These are phyloP conservation scores for Onygenales sp. DNA, from an alignment of 2,329 filamentous ascomycete genomes.

Conservation along the genomic window DNA sequence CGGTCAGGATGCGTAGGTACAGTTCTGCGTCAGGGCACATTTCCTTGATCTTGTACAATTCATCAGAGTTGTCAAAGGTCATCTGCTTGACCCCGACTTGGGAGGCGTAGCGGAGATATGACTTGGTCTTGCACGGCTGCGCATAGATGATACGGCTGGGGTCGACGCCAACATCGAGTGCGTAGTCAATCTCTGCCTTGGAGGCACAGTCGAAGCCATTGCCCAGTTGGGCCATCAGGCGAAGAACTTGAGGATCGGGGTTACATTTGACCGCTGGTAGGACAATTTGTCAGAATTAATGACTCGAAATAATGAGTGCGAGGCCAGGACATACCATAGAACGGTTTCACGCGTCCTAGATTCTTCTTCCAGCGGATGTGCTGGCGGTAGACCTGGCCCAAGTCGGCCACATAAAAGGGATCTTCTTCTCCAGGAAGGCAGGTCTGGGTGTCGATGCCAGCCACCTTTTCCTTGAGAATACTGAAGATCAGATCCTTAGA, in stretches of 20 bases:
- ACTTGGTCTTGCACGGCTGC: slow-evolving; percentile 99
- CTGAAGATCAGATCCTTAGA: slow-evolving; percentile 78
- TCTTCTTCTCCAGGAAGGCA: slow-evolving; percentile 93
- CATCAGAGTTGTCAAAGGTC: slow-evolving; percentile 98
- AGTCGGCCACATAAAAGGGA: slow-evolving; percentile 94
- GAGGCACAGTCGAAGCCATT: slow-evolving; percentile 98
- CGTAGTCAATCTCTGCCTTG: slow-evolving; percentile 92
- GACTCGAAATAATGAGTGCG: neutral
- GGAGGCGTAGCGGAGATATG: slow-evolving; percentile 85
- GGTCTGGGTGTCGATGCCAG: slow-evolving; percentile 72
- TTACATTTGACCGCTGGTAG: slow-evolving; percentile 90
- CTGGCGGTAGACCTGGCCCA: slow-evolving; percentile 98
- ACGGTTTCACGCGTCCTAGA: slow-evolving; percentile 83
- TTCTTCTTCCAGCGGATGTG: slow-evolving; percentile 97
- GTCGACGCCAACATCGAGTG: slow-evolving; percentile 71
- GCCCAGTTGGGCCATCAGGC: slow-evolving; percentile 76
- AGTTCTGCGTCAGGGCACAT: slow-evolving; percentile 83
- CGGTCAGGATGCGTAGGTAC: slow-evolving; percentile 87
- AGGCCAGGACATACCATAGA: slow-evolving; percentile 62
- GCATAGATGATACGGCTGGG: slow-evolving; percentile 95
- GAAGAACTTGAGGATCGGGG: slow-evolving; percentile 80
- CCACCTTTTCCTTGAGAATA: slow-evolving; percentile 76
- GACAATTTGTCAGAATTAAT: neutral
- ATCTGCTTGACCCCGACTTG: slow-evolving; percentile 85
- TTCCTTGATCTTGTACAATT: slow-evolving; percentile 95